A percentile compares a stretch with the other conserved stretches of the same genome.
These are phyloP conservation scores for Russula lepida DNA, from an alignment of 768 basidiomycete species.

Conservation along the genomic window DNA sequence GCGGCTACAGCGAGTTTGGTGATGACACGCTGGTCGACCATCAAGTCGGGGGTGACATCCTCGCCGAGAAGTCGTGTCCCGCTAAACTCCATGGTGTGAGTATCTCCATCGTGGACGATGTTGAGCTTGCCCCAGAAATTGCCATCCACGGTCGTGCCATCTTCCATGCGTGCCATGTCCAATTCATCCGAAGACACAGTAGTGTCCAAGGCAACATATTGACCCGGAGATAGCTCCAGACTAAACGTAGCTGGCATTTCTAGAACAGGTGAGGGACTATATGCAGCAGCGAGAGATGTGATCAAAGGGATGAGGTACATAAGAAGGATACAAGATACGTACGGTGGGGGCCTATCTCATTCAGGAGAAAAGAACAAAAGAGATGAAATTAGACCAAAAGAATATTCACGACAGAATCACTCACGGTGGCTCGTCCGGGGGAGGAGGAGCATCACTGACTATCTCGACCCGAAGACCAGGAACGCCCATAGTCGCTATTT, in stretches of 20 bases:
- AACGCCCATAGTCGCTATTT: slow-evolving; percentile 79
- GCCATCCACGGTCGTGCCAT: slow-evolving; percentile 78
- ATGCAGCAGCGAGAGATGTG: not conserved
- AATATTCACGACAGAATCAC: slow-evolving; percentile 24
- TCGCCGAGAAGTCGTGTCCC: slow-evolving; percentile 65
- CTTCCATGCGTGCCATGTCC: slow-evolving; percentile 89
- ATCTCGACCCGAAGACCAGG: slow-evolving; percentile 81
- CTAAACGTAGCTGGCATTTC: slow-evolving; percentile 86
- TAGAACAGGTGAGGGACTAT: slow-evolving; percentile 58
- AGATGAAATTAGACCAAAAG: not conserved
- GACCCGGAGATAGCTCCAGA: slow-evolving; percentile 71
- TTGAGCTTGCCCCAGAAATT: slow-evolving; percentile 84
- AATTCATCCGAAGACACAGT: slow-evolving; percentile 70
- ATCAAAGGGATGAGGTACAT: not conserved
- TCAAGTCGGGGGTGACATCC: slow-evolving; percentile 56
- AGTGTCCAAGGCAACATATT: slow-evolving; percentile 72
- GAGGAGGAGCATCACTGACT: slow-evolving; percentile 76
- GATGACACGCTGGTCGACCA: slow-evolving; percentile 71
- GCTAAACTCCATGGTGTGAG: slow-evolving; percentile 72
- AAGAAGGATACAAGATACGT: slow-evolving; percentile 23
- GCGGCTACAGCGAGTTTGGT: slow-evolving; percentile 67
- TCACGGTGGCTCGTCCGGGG: slow-evolving; percentile 77
- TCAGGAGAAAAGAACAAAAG: not conserved
- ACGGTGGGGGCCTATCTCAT: slow-evolving; percentile 42
- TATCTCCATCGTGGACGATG: slow-evolving; percentile 71